Evolutionary conservation across 371 early-diverging fungal genomes (phyloP).

Genomic region (Chytridium lagenaria): DNA sequence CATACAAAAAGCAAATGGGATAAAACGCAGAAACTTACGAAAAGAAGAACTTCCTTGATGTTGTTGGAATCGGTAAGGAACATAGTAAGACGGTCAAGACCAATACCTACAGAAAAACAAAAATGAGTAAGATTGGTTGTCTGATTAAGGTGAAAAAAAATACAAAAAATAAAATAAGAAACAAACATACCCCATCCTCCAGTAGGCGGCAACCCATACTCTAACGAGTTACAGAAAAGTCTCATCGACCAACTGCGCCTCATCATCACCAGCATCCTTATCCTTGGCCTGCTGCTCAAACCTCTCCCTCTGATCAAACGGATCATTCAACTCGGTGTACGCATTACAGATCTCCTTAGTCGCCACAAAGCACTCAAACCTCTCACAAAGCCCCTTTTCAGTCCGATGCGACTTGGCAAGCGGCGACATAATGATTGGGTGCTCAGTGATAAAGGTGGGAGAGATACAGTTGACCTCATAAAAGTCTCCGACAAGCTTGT

Average conservation of each 20-base stretch:
- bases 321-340: slow-evolving; percentile 99
- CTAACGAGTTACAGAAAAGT: slow-evolving; percentile 97
- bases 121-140: neutral
- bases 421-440: slow-evolving; percentile 99
- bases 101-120: slow-evolving; percentile 74
- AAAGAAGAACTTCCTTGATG: slow-evolving; percentile 97
- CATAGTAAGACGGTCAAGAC: slow-evolving; percentile 99
- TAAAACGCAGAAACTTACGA: slow-evolving; percentile 71
- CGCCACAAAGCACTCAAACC: slow-evolving; percentile 99
- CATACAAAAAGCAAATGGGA: slow-evolving; percentile 9
- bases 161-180: neutral
- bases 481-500: slow-evolving; percentile 98
- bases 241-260: slow-evolving; percentile 99
- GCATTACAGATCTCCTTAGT: slow-evolving; percentile 99
- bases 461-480: slow-evolving; percentile 94
- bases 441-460: slow-evolving; percentile 98
- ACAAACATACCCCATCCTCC: slow-evolving; percentile 58
- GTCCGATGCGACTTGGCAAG: slow-evolving; percentile 98
- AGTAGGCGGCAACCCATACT: slow-evolving; percentile 99
- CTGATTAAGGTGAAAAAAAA: neutral
- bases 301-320: slow-evolving; percentile 93
- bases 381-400: slow-evolving; percentile 93
- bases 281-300: slow-evolving; percentile 98
- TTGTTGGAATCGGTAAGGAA: slow-evolving; percentile 99
- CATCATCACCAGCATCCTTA: slow-evolving; percentile 99